Percentiles rank a stretch among this genome's conserved stretches.
These are phyloP conservation scores for Miscanthus sacchariflorus DNA, from an alignment of 202 grass and related monocot species.

Conservation along the genomic window DNA sequence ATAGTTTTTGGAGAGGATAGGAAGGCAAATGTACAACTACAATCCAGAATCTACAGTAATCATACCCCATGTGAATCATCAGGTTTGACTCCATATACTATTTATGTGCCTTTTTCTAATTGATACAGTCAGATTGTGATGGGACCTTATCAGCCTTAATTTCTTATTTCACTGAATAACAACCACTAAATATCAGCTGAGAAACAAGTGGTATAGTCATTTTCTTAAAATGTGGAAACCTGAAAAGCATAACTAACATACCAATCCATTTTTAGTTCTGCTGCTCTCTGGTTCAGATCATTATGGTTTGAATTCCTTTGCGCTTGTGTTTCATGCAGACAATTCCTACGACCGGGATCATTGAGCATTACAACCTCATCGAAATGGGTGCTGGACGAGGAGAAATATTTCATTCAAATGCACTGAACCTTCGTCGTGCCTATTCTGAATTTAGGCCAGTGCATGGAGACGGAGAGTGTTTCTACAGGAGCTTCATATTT, in stretches of 20 bases:
- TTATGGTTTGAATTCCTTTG: slow-evolving; percentile 30
- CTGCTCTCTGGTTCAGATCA: background rate
- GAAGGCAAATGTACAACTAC: background rate
- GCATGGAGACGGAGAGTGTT: slow-evolving; percentile 55
- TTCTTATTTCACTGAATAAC: slow-evolving; percentile 14
- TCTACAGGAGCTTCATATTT: slow-evolving; percentile 58
- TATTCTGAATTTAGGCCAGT: slow-evolving; percentile 45
- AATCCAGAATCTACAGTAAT: background rate
- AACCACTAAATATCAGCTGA: background rate
- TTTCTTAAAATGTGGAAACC: background rate
- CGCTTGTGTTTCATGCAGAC: slow-evolving; percentile 25
- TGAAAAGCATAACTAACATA: background rate
- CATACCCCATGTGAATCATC: slow-evolving; percentile 6
- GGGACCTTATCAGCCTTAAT: background rate
- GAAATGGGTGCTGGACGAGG: background rate
- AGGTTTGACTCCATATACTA: slow-evolving; percentile 23
- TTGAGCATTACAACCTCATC: background rate
- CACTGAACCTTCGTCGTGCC: background rate
- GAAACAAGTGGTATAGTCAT: background rate
- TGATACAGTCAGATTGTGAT: background rate
- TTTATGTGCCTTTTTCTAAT: background rate
- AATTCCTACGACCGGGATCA: background rate
- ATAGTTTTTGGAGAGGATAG: slow-evolving; percentile 9
- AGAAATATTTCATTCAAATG: background rate
- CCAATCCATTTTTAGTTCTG: slow-evolving; percentile 1